These are phyloP conservation scores for Suhomyces coccinellae DNA, from an alignment of 1,139 yeast genomes.

Conservation along the genomic window DNA sequence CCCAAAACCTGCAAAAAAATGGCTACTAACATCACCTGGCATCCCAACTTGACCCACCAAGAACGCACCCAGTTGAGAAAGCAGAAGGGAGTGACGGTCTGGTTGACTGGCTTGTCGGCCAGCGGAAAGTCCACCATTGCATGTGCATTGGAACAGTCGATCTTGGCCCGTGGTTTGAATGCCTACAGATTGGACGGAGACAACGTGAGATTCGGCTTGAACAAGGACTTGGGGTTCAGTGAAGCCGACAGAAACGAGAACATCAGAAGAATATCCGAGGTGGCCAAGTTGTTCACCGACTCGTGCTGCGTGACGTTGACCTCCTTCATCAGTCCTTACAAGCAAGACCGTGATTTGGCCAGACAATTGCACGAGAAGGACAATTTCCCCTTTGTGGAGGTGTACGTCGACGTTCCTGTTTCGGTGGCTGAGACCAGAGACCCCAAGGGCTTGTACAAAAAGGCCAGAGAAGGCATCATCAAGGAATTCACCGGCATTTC, in stretches of 20 bases:
- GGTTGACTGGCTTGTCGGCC: constrained; percentile 95
- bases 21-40: constrained; percentile 98
- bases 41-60: constrained; percentile 77
- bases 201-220: constrained; percentile 88
- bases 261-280: constrained; percentile 92
- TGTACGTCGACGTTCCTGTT: constrained; percentile 87
- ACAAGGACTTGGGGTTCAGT: constrained; percentile 90
- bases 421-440: constrained; percentile 95
- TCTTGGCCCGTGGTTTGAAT: constrained; percentile 64
- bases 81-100: constrained; percentile 86
- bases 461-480: constrained; percentile 92
- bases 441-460: constrained; percentile 94
- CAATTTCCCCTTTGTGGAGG: constrained; percentile 82
- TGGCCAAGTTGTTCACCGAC: constrained; percentile 86
- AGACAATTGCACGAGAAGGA: constrained; percentile 78
- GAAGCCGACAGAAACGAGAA: constrained; percentile 92
- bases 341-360: constrained; percentile 79
- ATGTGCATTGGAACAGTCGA: constrained; percentile 83
- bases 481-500: constrained; percentile 94
- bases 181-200: constrained; percentile 94
- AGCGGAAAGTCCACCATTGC: constrained; percentile 96
- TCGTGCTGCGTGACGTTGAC: constrained; percentile 83
- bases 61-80: constrained; percentile 73
- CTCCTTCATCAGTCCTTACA: constrained; percentile 90
- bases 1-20: constrained; percentile 35